Base-by-base conservation (phyloP, 192 early-diverging fungal species). In the Mortierella antarctica region DNA sequence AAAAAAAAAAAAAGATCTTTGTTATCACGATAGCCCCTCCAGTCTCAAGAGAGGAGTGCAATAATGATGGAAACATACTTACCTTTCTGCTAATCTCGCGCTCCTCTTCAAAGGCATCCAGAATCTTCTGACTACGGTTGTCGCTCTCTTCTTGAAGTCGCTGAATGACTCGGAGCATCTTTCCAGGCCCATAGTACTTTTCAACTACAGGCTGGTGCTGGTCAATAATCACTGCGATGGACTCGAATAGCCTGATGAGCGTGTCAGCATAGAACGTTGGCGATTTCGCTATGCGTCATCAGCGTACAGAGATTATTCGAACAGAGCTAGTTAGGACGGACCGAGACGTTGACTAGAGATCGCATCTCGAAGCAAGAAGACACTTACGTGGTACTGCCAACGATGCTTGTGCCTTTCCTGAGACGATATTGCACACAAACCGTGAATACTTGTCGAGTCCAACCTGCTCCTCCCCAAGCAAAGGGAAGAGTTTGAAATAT, bases 401-500 rank as follows among this genome's bases (percentile, higher is more conserved):
- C 59, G 85, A 86, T 20, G 91, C 91, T n/a, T 93, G 90, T 39
- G 91, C 90, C 60, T 94, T 89, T 62, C 93, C 88, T 42, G 87
- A 86, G 44, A 99, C 88, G 55, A 92, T 92, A 2, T 87, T 83
- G 76, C 93, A 95, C 31, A 99, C 88, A 84, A 96, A 98, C 44
- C 86, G 83, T 18, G 94, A 90, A 72, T 96, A 96, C 82, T 90
- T 91, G 83, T 97, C 96, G 57, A 99, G 81, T 15, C 97, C 97
- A 39, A 93, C 87, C n/a, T 88, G 85, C 65, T 92, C 88, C 52
- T 94, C 91, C n/a, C 94, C 91, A 10, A 98, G 86, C 45, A 94
- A 70, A 10, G 97, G 96, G 74, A 98, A 99, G 21, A 98, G 82
- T 56, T 95, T 92, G 81, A 99, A 96, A 66, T 93, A 96, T 44